Base-by-base conservation (phyloP, 495 filamentous ascomycete species). In the Beverwykella pulmonaria region DNA sequence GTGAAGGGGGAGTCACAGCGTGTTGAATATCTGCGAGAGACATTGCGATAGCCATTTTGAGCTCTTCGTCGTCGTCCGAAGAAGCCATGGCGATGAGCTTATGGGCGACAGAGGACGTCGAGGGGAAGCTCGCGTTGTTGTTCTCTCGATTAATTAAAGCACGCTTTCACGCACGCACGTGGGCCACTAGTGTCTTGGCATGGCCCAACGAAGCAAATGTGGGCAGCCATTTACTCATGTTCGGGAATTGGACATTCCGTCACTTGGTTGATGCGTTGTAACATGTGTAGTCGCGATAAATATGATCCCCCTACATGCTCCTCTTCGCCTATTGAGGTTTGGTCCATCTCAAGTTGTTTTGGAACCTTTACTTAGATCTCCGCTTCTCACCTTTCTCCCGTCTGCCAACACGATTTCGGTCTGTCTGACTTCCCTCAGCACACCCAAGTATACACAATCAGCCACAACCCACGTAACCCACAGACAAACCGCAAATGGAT, bases 391-490 rank as follows among this genome's bases (percentile, higher is more conserved):
- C 39, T 60, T 61, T n/a, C 72, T 72, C 25, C 77, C 77, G 73
- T 79, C 70, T 26, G 63, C 60, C 19, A 77, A 66, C 6, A 75
- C 53, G 1, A 60, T 63, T 62, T 79, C 79, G 0, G 73, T 72
- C 46, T 70, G 73, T 59, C 73, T 73, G 23, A 66, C 50, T 20
- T 53, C 10, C 29, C 62, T 70, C 39, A 81, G 74, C 15, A 78
- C 63, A 53, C 76, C 71, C 0, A 79, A 75, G 59, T 80, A 81
- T 0, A 72, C 62, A 19, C 76, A 23, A 63, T 82, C 80, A 49
- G 73, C 76, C 26, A 73, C 53, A 8, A 79, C 27, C 26, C 71
- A 70, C 12, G 71, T 71, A 1, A 68, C 73, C 68, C 69, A 74
- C 2, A 81, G 22, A 56, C 79, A 75, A 20, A 79, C 20, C n/a